Conservation (phyloP, 2,329 filamentous ascomycete genomes). For the Falciphora oryzae region DNA sequence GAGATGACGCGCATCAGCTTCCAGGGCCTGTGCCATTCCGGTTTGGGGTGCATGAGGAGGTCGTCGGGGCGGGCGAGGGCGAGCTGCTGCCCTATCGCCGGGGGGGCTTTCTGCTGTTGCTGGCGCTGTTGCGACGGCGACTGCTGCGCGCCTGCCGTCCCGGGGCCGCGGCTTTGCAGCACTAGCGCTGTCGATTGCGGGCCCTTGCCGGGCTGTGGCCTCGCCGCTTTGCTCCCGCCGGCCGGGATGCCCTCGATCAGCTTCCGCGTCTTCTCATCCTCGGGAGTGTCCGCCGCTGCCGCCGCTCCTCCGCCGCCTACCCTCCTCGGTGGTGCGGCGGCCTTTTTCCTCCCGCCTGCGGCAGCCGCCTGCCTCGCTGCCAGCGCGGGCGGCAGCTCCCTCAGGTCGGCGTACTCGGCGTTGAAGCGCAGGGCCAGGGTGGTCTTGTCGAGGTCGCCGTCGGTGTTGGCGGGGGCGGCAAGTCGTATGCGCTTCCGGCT, state of each 20-base stretch:
- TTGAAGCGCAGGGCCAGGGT: constrained; percentile 53
- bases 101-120: constrained; percentile 4
- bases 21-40: constrained; percentile 97
- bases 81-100: constrained; percentile 28
- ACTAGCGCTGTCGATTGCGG: constrained; percentile 31
- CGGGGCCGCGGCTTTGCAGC: constrained; percentile 25
- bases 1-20: constrained; percentile 97
- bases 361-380: constrained; percentile 70
- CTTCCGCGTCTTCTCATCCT: constrained; percentile 49
- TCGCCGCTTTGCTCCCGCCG: constrained; percentile 17
- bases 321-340: constrained; percentile 51
- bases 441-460: constrained; percentile 33
- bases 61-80: constrained; percentile 24
- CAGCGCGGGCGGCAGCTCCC: constrained; percentile 69
- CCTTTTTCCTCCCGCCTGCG: constrained; percentile 56
- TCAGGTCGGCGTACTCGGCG: constrained; percentile 72
- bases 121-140: neutral
- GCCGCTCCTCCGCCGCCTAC: constrained; percentile 54
- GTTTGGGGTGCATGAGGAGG: constrained; percentile 49
- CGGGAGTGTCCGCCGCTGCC: constrained; percentile 27
- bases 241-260: constrained; percentile 58
- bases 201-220: constrained; percentile 14
- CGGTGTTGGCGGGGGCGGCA: constrained; percentile 28
- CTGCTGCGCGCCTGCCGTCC: constrained; percentile 16
- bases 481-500: constrained; percentile 28